phyloP scores from a whole-genome alignment of 129 eudicot genomes.

The Pseudognaphalium luteoalbum region DNA sequence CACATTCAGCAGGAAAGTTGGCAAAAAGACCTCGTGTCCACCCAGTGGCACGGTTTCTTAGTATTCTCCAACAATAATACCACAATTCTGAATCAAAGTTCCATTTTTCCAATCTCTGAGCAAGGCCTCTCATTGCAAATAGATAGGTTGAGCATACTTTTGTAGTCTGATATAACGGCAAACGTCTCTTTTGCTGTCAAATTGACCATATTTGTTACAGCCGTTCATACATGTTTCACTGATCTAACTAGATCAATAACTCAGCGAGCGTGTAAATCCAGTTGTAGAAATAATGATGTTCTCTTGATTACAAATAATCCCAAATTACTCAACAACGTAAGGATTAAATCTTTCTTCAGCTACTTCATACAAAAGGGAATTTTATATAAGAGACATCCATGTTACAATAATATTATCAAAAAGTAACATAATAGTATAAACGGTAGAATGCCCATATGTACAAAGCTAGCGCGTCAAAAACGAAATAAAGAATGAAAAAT shows the following conservation, averaged over 20 bases:
- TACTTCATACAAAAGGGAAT: background rate
- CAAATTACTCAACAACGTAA: background rate
- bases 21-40: slow-evolving; percentile 96
- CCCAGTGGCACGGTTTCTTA: slow-evolving; percentile 83
- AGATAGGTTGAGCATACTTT: no score
- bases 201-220: background rate
- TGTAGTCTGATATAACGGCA: background rate
- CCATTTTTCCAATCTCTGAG: slow-evolving; percentile 74
- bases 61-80: slow-evolving; percentile 77
- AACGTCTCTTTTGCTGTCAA: background rate
- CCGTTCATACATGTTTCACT: background rate
- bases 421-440: slow-evolving; percentile 13
- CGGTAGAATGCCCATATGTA: background rate
- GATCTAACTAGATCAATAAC: background rate
- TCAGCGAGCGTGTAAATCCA: background rate
- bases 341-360: background rate
- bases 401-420: slow-evolving; percentile 1
- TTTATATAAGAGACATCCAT: slow-evolving; percentile 11
- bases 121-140: no score
- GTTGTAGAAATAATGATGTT: background rate
- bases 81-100: slow-evolving; percentile 72
- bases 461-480: background rate
- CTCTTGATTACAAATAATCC: background rate
- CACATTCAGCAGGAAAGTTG: slow-evolving; percentile 92
- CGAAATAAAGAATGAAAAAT: slow-evolving; percentile 2